Base-by-base conservation (phyloP, 176 grass and related monocot genomes). In the Zea luxurians region DNA sequence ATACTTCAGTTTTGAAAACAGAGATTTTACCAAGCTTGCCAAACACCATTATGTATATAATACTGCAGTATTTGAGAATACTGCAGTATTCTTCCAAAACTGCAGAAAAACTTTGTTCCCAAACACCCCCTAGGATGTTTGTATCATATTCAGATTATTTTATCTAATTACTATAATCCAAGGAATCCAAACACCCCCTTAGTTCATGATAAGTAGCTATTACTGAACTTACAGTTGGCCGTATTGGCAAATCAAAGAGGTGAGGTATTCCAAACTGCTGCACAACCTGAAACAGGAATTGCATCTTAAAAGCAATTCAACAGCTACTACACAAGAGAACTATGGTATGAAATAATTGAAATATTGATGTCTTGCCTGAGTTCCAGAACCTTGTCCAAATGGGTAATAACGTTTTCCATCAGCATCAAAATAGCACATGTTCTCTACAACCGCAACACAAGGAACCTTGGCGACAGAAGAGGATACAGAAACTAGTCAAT, bases 401-500 rank as follows among this genome's bases (percentile, higher is more conserved):
- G 95, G 95, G 78, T 92, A 90, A 72, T 89, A 87, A 71, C 87
- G 89, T 59, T 98, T 98, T 64, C 75, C 87, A 36, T 98, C 95
- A 83, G 95, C 95, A 88, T 94, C 95, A 60, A 98, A 94, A 83
- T 98, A 98, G 83, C 95, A 98, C 95, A 98, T 94, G 81, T 98
- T 98, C 86, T 98, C 91, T 75, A 98, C 95, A 79, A 98, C 95
- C 47, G 91, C 95, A 80, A 98, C 73, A 45, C 95, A 98, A 37
- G 95, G 95, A 74, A 98, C 91, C 95, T 98, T 82, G 50, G 78
- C 20, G 61, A 87, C 17, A 48, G 27, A 80, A 82, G 12, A 85
- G 37, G 49, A 70, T 37, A 17, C 9, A 68, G 17, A 65, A 34
- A 71, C 10, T 76, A 68, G 42, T 74, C 12, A 83, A 78, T 63